phyloP scores from a whole-genome alignment of 225 moss, liverwort and hornwort genomes.

The Bryum argenteum region DNA sequence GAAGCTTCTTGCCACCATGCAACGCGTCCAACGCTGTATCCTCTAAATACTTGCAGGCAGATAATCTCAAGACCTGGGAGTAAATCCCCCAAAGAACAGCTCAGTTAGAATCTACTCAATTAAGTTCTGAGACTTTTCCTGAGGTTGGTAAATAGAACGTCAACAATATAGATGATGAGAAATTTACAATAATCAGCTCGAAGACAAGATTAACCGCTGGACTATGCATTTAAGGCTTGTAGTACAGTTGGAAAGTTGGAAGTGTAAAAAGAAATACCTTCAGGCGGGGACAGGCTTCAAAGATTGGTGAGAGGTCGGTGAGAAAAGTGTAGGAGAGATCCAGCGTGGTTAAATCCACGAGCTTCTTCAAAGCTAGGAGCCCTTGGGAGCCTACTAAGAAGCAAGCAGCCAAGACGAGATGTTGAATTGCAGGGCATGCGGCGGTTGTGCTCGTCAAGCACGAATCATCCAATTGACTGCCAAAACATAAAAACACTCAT shows the following conservation, averaged over 20 bases:
- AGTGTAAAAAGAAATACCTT: slow-evolving; percentile 59
- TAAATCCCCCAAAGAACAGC: slow-evolving; percentile 1
- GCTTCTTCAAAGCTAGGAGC: slow-evolving; percentile 78
- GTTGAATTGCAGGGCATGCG: slow-evolving; percentile 87
- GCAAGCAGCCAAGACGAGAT: slow-evolving; percentile 87
- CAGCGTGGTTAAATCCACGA: slow-evolving; percentile 78
- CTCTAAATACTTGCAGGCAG: slow-evolving; percentile 91
- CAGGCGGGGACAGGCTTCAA: slow-evolving; percentile 91
- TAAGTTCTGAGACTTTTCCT: not conserved
- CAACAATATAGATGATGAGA: not conserved
- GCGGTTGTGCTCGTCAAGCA: slow-evolving; percentile 85
- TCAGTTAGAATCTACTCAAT: slow-evolving; percentile 1
- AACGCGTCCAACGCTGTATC: slow-evolving; percentile 93
- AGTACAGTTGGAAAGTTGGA: too few relatives aligned
- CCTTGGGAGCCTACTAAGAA: slow-evolving; percentile 82
- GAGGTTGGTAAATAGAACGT: not conserved
- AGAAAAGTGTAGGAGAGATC: slow-evolving; percentile 98
- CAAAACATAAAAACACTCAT: slow-evolving; percentile 27
- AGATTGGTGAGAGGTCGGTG: slow-evolving; percentile 92
- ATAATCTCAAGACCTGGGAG: slow-evolving; percentile 84
- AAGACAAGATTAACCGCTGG: not conserved
- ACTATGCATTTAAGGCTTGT: too few relatives aligned
- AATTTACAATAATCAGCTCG: too few relatives aligned
- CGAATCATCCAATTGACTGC: slow-evolving; percentile 90
- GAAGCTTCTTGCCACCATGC: slow-evolving; percentile 88